Evolutionary conservation across 371 early-diverging fungal genomes (phyloP).

Genomic region (Actinomortierella ambigua): DNA sequence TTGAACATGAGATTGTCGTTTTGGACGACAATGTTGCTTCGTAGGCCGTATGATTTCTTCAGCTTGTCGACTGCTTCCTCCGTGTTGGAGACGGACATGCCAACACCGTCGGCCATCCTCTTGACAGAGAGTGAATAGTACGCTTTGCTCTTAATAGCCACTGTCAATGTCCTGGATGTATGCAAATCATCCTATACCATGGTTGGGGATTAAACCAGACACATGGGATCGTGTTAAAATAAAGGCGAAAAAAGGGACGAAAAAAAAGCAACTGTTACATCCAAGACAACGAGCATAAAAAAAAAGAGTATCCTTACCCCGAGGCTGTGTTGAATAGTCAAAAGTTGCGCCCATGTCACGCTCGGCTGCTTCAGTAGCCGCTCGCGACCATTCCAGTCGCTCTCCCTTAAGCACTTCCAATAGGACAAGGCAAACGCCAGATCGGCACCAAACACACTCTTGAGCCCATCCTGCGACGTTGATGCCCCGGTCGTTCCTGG

Average conservation of each 20-base stretch:
- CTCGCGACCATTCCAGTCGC: constrained; percentile 32
- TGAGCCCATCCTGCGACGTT: no score
- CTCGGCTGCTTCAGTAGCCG: constrained; percentile 8
- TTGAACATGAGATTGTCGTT: constrained; percentile 33
- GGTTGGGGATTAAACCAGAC: no score
- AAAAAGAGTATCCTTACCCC: no score
- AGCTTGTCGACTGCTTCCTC: constrained; percentile 12
- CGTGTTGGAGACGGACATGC: constrained; percentile 2
- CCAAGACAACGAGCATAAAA: no score
- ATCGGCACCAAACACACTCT: constrained; percentile 8
- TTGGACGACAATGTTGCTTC: constrained; percentile 14
- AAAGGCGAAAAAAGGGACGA: no score
- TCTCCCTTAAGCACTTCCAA: constrained; percentile 30
- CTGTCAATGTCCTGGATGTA: constrained; percentile 14
- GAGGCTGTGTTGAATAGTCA: constrained; percentile 20
- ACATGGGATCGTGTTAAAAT: no score
- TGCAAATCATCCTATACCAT: constrained; percentile 6
- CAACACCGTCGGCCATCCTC: constrained; percentile 20
- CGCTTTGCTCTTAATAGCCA: constrained; percentile 32
- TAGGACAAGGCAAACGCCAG: constrained; percentile 17
- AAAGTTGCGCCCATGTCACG: constrained; percentile 25
- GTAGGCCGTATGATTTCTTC: constrained; percentile 18
- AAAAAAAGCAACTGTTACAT: no score
- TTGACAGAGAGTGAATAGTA: constrained; percentile 29
- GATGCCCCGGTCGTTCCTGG: constrained; percentile 5